A percentile compares a stretch with the other conserved stretches of the same genome.
phyloP scores from a whole-genome alignment of 768 basidiomycete species.

The Leucosporidium creatinivorum region DNA sequence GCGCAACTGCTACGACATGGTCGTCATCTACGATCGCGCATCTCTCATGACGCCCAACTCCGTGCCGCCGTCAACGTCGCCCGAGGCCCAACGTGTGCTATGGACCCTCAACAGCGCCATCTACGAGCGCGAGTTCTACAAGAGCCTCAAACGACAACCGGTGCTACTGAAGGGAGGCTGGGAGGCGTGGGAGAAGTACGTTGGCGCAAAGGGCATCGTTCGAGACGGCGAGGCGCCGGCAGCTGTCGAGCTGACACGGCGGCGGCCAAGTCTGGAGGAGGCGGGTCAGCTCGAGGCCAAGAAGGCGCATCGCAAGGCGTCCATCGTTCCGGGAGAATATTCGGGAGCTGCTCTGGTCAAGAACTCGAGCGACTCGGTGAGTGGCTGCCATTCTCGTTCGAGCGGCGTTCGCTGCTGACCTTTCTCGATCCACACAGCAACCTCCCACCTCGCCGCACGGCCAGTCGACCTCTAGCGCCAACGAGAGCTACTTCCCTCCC shows the following conservation, averaged over 20 bases:
- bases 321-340: not conserved
- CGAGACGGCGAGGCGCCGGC: slow-evolving; percentile 25
- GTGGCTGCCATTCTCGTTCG: no score
- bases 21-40: slow-evolving; percentile 68
- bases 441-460: no score
- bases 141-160: slow-evolving; percentile 61
- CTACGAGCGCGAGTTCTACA: slow-evolving; percentile 59
- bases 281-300: slow-evolving; percentile 5
- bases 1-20: slow-evolving; percentile 78
- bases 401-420: no score
- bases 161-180: slow-evolving; percentile 78
- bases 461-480: no score
- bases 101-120: slow-evolving; percentile 57
- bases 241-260: not conserved
- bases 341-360: no score
- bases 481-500: not conserved
- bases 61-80: slow-evolving; percentile 47
- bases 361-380: no score
- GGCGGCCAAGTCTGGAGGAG: not conserved
- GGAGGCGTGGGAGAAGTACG: slow-evolving; percentile 62
- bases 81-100: slow-evolving; percentile 36
- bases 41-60: slow-evolving; percentile 51
- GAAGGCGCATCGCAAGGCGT: slow-evolving; percentile 16
- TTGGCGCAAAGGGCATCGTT: slow-evolving; percentile 45
- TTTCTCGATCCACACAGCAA: no score